These are phyloP conservation scores for Fusarium sp. DNA, from an alignment of 2,329 filamentous ascomycete genomes.

Conservation along the genomic window DNA sequence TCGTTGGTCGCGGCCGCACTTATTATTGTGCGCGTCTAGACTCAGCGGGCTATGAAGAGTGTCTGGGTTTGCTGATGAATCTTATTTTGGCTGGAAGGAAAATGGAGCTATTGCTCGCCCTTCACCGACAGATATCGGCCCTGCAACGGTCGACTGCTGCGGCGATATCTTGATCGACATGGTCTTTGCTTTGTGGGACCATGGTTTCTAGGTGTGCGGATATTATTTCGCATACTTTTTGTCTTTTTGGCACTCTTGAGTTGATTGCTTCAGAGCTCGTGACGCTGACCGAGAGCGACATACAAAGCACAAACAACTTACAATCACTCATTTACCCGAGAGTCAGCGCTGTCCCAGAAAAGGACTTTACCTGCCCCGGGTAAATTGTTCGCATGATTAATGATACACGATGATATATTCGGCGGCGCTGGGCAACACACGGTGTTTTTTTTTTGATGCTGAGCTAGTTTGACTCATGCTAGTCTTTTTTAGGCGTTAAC, in stretches of 20 bases:
- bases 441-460: slow-evolving; percentile 6
- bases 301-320: background rate
- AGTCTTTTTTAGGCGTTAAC: slow-evolving; percentile 22
- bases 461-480: slow-evolving; percentile 28
- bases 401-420: slow-evolving; percentile 24
- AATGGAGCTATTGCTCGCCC: background rate
- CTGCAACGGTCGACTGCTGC: background rate
- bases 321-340: background rate
- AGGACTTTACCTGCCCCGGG: background rate
- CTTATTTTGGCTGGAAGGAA: background rate
- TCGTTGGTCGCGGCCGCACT: slow-evolving; percentile 5
- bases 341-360: background rate
- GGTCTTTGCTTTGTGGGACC: background rate
- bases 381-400: slow-evolving; percentile 23
- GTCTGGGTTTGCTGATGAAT: slow-evolving; percentile 2
- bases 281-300: slow-evolving; percentile 1
- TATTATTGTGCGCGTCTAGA: background rate
- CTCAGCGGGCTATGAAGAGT: slow-evolving; percentile 8
- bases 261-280: slow-evolving; percentile 18
- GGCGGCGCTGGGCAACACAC: slow-evolving; percentile 4
- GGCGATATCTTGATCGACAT: slow-evolving; percentile 16
- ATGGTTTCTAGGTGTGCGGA: background rate
- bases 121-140: slow-evolving; percentile 8
- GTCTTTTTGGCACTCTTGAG: background rate
- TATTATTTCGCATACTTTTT: background rate